Evolutionary conservation across 108 stramenopile species (phyloP).

Genomic region (Licmophora abbreviata): DNA sequence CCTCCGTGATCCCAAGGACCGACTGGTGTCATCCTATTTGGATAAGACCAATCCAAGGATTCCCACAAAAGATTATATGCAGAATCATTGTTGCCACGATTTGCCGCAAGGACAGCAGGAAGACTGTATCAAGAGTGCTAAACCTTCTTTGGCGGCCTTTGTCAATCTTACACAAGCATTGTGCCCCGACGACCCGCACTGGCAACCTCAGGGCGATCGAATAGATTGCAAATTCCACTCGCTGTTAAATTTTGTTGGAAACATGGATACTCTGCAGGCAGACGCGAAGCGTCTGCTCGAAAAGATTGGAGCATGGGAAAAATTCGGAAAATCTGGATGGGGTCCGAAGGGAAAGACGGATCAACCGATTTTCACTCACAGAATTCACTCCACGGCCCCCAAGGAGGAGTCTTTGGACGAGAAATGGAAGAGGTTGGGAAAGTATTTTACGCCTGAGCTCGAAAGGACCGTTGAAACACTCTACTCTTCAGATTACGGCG

Average conservation of each 20-base stretch:
- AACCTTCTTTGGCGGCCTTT: not conserved
- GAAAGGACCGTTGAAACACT: too few relatives aligned
- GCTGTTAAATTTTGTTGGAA: slow-evolving; percentile 32
- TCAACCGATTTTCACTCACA: slow-evolving; percentile 42
- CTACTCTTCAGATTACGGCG: too few relatives aligned
- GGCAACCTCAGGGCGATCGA: slow-evolving; percentile 18
- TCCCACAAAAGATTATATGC: slow-evolving; percentile 15
- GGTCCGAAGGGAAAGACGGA: slow-evolving; percentile 19
- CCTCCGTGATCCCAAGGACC: slow-evolving; percentile 59
- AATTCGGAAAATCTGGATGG: slow-evolving; percentile 38
- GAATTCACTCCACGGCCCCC: too few relatives aligned
- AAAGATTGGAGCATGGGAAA: slow-evolving; percentile 22
- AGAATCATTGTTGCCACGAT: slow-evolving; percentile 12
- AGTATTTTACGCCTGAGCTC: too few relatives aligned
- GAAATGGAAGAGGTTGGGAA: too few relatives aligned
- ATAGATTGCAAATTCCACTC: slow-evolving; percentile 17
- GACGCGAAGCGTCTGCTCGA: slow-evolving; percentile 21
- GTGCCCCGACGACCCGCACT: slow-evolving; percentile 15
- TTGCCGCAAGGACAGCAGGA: not conserved
- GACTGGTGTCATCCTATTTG: slow-evolving; percentile 49
- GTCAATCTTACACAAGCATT: not conserved
- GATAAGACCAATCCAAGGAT: too few relatives aligned
- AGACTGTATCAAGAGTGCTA: too few relatives aligned
- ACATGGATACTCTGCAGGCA: slow-evolving; percentile 10
- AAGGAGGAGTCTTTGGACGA: too few relatives aligned